phyloP scores from a whole-genome alignment of 1,284 basidiomycete genomes.

The Malassezia cuniculi region DNA sequence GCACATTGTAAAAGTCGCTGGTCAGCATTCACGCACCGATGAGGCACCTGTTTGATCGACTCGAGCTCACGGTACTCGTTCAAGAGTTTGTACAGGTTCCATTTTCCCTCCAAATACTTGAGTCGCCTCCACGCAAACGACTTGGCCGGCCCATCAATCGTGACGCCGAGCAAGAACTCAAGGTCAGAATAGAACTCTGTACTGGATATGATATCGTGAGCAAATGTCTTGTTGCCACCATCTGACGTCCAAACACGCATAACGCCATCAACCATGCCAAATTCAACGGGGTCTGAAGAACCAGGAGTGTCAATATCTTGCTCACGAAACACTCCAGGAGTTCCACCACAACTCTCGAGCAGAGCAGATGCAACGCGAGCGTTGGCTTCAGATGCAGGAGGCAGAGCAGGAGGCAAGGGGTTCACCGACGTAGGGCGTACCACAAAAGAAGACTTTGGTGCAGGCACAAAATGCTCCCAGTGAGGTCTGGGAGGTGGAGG shows the following conservation, averaged over 20 bases:
- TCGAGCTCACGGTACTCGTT: constrained; percentile 90
- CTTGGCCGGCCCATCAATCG: constrained; percentile 86
- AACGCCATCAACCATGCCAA: constrained; percentile 37
- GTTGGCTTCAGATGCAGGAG: constrained; percentile 41
- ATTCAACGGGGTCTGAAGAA: constrained; percentile 19
- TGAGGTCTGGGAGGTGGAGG: constrained; percentile 42
- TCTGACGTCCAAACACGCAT: constrained; percentile 28
- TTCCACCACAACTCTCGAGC: constrained; percentile 39
- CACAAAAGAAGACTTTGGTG: constrained; percentile 38
- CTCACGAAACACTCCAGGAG: constrained; percentile 34
- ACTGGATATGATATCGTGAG: constrained; percentile 68
- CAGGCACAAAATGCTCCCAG: constrained; percentile 43
- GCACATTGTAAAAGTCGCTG: constrained; percentile 95
- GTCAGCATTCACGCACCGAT: constrained; percentile 14
- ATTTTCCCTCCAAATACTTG: constrained; percentile 88
- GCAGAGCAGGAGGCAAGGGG: constrained; percentile 31
- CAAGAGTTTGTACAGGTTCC: constrained; percentile 79
- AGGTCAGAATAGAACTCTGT: constrained; percentile 91
- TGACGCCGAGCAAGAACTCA: constrained; percentile 57
- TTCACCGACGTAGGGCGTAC: constrained; percentile 26
- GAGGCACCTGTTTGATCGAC: constrained; percentile 71
- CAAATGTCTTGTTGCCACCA: constrained; percentile 45
- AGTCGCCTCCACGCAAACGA: constrained; percentile 85
- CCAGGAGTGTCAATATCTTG: constrained; percentile 24
- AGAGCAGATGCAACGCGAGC: constrained; percentile 37